Percentiles rank a stretch among this genome's conserved stretches.
These are phyloP conservation scores for Stachybotrys chartarum DNA, from an alignment of 2,329 filamentous ascomycete species.

Conservation along the genomic window DNA sequence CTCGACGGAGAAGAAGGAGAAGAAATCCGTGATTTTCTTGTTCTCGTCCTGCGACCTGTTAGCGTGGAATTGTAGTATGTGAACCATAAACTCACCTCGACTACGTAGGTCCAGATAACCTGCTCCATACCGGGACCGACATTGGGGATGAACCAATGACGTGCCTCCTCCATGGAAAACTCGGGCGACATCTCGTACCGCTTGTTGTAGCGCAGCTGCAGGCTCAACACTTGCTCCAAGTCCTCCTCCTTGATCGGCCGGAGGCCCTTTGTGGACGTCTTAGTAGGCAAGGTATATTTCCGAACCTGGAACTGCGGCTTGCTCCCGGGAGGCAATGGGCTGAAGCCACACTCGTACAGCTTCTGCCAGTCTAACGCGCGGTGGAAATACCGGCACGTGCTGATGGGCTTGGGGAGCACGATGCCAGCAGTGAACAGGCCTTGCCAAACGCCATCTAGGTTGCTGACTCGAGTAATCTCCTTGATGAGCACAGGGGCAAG, in stretches of 20 bases:
- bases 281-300: constrained; percentile 75
- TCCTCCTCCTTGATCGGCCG: constrained; percentile 76
- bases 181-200: constrained; percentile 80
- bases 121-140: constrained; percentile 55
- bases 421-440: constrained; percentile 93
- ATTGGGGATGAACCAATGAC: constrained; percentile 79
- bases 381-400: constrained; percentile 93
- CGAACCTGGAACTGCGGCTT: constrained; percentile 80
- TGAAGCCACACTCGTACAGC: constrained; percentile 91
- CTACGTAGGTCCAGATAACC: constrained; percentile 90
- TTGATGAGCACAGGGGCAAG: constrained; percentile 94
- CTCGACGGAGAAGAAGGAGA: constrained; percentile 94
- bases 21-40: constrained; percentile 87
- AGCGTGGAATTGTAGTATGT: background rate
- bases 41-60: constrained; percentile 39
- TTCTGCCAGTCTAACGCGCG: constrained; percentile 93
- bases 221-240: constrained; percentile 62
- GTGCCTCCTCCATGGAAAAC: constrained; percentile 72
- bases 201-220: constrained; percentile 70
- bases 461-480: constrained; percentile 90
- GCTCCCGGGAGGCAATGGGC: constrained; percentile 73
- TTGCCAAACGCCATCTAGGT: constrained; percentile 81
- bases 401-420: constrained; percentile 83
- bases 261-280: constrained; percentile 66
- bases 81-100: constrained; percentile 49